Evolutionary conservation across 2,329 filamentous ascomycete species (phyloP).

Genomic region (Penicillium sp.): DNA sequence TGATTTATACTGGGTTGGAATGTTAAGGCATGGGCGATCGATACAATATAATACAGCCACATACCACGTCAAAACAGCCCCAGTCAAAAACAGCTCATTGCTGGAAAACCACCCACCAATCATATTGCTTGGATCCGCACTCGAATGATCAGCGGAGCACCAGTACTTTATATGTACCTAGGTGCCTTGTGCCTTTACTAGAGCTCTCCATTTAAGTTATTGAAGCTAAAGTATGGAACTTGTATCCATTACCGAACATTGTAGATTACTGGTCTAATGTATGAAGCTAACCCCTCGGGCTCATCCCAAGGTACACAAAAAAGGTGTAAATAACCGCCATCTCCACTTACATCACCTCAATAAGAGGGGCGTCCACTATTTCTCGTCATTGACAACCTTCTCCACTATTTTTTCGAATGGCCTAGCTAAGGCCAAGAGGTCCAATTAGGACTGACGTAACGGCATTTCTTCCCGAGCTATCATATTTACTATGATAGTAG

Average conservation of each 20-base stretch:
- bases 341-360: neutral
- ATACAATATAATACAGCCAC: neutral
- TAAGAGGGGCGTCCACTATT: neutral
- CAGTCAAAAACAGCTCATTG: conserved; percentile 10
- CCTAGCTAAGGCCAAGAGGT: neutral
- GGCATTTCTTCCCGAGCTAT: neutral
- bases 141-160: conserved; percentile 3
- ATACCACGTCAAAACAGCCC: neutral
- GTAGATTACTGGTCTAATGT: neutral
- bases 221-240: neutral
- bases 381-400: neutral
- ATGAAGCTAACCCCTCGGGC: neutral
- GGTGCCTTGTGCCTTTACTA: neutral
- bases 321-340: neutral
- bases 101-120: conserved; percentile 22
- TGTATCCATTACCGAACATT: neutral
- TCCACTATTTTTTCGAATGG: neutral
- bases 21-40: neutral
- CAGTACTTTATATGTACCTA: neutral
- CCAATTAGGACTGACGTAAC: neutral
- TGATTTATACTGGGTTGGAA: neutral
- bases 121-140: neutral
- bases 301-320: neutral
- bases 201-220: neutral
- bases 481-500: neutral